Evolutionary conservation across 176 grass and related monocot genomes (phyloP), one percentile per base, ranked within the genome.

Genomic region (Avena atlantica): DNA sequence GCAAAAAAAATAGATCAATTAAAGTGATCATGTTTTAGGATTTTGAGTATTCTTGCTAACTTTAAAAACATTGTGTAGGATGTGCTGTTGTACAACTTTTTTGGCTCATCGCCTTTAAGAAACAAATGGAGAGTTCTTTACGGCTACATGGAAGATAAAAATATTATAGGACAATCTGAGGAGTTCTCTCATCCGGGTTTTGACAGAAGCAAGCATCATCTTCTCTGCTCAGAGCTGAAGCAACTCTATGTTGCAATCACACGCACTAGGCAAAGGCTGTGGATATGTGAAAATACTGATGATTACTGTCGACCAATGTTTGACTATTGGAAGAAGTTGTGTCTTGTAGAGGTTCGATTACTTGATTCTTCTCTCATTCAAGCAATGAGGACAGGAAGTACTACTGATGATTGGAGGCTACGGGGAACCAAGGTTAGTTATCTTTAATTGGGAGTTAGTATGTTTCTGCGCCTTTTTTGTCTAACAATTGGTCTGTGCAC

Each of bases 191-290:
- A 87, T 90, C 89, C 91, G 0, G 83, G 11, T 61, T 98, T 98
- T 1, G 86, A 95, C 34, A 82, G 77, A 76, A 87, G 88, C 58
- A 85, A 66, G 66, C 89, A 95, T 78, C 70, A 89, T 92, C 89
- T 95, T 51, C 86, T 98, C 59, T 98, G 93, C 80, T 98, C 93
- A 83, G 95, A 98, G 81, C 84, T 98, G 79, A 98, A 98, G 89
- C 95, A 98, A 80, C 86, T 98, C 0, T 98, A 98, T 95, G 95
- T 98, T 16, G 95, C 93, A 23, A 92, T 98, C 59, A 95, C 95
- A n/a, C 87, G 93, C 60, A 93, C 95, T 36, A 93, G 84, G 81
- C 95, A 98, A 91, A 88, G 95, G 61, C 51, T 98, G 0, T 98
- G 95, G 95, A 92, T 98, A 78, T 93, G 89, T 93, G 95, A 98